Conservation (phyloP, 805 yeast genomes). For the Candida sakaeoensis region DNA sequence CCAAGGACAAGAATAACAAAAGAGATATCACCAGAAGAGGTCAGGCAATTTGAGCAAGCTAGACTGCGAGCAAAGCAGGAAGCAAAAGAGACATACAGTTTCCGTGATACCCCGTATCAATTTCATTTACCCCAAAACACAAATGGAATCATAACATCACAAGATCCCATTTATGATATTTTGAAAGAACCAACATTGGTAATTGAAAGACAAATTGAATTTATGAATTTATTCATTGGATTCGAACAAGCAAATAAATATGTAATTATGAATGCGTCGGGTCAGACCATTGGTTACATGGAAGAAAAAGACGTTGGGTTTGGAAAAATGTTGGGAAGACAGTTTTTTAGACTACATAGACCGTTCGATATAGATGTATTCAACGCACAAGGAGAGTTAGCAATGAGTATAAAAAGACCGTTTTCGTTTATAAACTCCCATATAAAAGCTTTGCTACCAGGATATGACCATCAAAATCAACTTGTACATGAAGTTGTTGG, state of each 20-base stretch:
- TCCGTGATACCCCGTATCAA: conserved; percentile 26
- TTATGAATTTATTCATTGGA: conserved; percentile 82
- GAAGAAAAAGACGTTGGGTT: conserved; percentile 76
- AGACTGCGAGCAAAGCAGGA: conserved; percentile 12
- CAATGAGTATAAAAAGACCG: conserved; percentile 71
- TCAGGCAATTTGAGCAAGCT: conserved; percentile 17
- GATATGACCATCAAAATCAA: conserved; percentile 32
- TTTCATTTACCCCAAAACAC: conserved; percentile 38
- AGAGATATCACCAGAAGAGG: conserved; percentile 37
- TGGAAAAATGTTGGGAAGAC: conserved; percentile 70
- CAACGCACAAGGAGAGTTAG: conserved; percentile 56
- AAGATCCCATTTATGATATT: conserved; percentile 59
- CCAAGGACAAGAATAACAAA: conserved; percentile 25
- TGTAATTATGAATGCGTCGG: conserved; percentile 65
- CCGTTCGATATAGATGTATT: conserved; percentile 76
- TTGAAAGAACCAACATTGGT: conserved; percentile 80
- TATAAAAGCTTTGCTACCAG: conserved; percentile 69
- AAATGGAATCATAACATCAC: conserved; percentile 48
- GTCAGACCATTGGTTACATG: conserved; percentile 75
- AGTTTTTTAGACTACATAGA: conserved; percentile 77
- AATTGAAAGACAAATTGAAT: conserved; percentile 82
- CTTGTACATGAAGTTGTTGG: conserved; percentile 56
- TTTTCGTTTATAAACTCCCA: conserved; percentile 88
- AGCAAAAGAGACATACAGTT: conserved; percentile 20
- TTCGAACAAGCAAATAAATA: conserved; percentile 89